These are phyloP conservation scores for Mycena epipterygia DNA, from an alignment of 768 basidiomycete genomes.

Conservation along the genomic window DNA sequence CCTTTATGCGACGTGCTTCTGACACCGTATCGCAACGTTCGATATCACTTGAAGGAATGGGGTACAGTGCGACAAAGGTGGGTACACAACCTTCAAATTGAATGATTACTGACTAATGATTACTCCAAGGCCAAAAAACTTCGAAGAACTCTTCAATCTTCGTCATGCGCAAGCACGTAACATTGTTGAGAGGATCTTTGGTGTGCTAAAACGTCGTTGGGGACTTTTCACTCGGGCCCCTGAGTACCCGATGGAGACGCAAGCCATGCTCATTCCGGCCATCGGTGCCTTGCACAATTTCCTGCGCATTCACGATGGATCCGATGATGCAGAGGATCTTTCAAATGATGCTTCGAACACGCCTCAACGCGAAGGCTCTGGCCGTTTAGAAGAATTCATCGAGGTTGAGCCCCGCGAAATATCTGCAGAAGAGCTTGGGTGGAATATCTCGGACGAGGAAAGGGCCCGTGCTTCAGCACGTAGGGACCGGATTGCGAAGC, in stretches of 20 bases:
- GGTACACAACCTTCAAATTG: not conserved
- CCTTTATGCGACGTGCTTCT: constrained; percentile 30
- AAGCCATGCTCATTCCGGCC: constrained; percentile 16
- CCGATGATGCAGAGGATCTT: constrained; percentile 3
- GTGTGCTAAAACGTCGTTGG: not conserved
- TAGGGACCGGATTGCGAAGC: constrained; percentile 7
- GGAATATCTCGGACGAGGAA: not conserved
- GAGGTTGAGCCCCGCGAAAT: not conserved
- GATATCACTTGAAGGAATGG: constrained; percentile 46
- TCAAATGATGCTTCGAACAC: not conserved
- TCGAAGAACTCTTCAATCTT: not conserved
- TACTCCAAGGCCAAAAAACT: not conserved
- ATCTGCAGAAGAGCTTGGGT: constrained; percentile 12
- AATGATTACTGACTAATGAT: no score
- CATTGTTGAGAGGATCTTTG: not conserved
- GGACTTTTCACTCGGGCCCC: not conserved
- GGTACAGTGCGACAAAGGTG: constrained; percentile 11
- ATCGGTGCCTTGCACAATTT: constrained; percentile 20
- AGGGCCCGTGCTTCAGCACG: not conserved
- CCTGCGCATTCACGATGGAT: no score
- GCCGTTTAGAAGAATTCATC: not conserved
- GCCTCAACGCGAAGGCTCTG: not conserved
- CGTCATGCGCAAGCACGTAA: not conserved
- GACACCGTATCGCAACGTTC: constrained; percentile 40
- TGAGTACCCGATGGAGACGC: no score